Evolutionary conservation across 2,329 filamentous ascomycete genomes (phyloP).

Genomic region (Laburnicola sp.): DNA sequence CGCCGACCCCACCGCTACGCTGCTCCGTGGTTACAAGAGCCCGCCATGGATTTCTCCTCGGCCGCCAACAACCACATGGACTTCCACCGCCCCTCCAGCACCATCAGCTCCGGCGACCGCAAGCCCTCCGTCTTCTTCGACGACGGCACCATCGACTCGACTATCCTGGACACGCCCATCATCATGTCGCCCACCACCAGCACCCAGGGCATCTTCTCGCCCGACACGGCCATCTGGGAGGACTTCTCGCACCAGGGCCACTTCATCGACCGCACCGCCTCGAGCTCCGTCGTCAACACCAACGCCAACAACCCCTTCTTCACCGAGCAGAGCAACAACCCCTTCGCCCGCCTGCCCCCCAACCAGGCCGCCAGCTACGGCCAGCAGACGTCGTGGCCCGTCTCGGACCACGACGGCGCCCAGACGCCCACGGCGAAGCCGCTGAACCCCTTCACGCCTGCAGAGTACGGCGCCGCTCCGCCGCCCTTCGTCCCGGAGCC

Average conservation of each 20-base stretch:
- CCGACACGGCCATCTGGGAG: slow-evolving; percentile 55
- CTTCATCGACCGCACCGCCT: slow-evolving; percentile 44
- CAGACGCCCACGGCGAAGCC: slow-evolving; percentile 76
- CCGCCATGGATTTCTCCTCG: slow-evolving; percentile 43
- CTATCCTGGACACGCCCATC: slow-evolving; percentile 45
- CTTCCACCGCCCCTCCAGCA: slow-evolving; percentile 44
- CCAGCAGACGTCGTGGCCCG: slow-evolving; percentile 62
- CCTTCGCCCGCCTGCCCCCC: slow-evolving; percentile 66
- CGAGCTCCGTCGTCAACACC: slow-evolving; percentile 44
- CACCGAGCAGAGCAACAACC: slow-evolving; percentile 55
- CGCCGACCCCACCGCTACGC: slow-evolving; percentile 45
- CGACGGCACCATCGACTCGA: slow-evolving; percentile 57
- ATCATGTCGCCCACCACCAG: slow-evolving; percentile 55
- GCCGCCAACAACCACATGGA: slow-evolving; percentile 37
- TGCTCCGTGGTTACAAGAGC: slow-evolving; percentile 39
- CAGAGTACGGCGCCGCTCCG: slow-evolving; percentile 55
- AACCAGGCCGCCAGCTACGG: slow-evolving; percentile 52
- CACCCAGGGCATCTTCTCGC: slow-evolving; percentile 56
- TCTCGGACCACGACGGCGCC: slow-evolving; percentile 66
- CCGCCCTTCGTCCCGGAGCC: slow-evolving; percentile 48
- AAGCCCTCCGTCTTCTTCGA: slow-evolving; percentile 52
- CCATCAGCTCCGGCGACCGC: slow-evolving; percentile 41
- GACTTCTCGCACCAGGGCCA: slow-evolving; percentile 46
- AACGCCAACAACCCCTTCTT: slow-evolving; percentile 55
- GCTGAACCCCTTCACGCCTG: slow-evolving; percentile 64